phyloP scores from a whole-genome alignment of 257 asterid genomes.

The Solanum arcanum region DNA sequence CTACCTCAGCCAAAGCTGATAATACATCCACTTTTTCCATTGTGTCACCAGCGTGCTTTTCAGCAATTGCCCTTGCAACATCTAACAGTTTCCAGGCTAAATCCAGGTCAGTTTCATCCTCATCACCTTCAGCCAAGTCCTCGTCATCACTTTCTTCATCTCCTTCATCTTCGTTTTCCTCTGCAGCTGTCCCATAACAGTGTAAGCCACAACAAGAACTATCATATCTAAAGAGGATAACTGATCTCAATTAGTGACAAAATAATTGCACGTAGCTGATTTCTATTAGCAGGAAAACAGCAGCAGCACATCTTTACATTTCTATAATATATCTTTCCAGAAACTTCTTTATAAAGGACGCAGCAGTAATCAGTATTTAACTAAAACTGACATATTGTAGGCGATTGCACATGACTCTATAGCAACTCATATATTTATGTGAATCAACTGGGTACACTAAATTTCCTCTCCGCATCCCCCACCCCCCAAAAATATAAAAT shows the following conservation, averaged over 20 bases:
- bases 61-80: slow-evolving; percentile 90
- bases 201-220: background rate
- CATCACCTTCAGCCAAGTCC: slow-evolving; percentile 74
- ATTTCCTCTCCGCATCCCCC: background rate
- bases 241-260: background rate
- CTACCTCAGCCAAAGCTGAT: slow-evolving; percentile 92
- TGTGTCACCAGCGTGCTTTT: slow-evolving; percentile 61
- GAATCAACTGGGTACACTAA: background rate
- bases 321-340: background rate
- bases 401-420: background rate
- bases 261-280: background rate
- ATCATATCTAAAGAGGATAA: background rate
- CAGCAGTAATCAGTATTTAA: background rate
- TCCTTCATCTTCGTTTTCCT: slow-evolving; percentile 8
- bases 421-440: background rate
- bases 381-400: background rate
- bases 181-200: slow-evolving; percentile 9
- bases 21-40: slow-evolving; percentile 89
- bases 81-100: slow-evolving; percentile 98
- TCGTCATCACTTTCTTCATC: slow-evolving; percentile 54
- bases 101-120: slow-evolving; percentile 95
- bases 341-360: no score
- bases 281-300: background rate
- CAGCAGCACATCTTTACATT: background rate
- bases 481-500: background rate